Conservation (phyloP, 768 basidiomycete genomes). For the Amanita polypyramis region DNA sequence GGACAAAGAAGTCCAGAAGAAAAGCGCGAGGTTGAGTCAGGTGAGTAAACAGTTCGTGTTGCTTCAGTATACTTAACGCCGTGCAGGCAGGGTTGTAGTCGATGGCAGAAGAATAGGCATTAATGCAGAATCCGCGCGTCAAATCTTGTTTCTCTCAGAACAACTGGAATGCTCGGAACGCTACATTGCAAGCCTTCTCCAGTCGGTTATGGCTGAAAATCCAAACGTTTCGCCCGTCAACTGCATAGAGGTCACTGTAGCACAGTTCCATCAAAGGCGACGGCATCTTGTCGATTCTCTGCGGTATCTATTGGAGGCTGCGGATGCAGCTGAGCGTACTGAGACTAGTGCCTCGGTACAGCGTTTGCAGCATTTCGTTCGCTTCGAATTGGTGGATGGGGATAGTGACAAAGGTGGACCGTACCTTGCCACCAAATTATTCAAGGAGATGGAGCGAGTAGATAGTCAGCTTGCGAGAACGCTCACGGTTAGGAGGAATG, state of each 20-base stretch:
- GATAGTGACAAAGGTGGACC: slow-evolving; percentile 23
- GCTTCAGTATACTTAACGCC: slow-evolving; percentile 1
- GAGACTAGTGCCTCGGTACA: slow-evolving; percentile 37
- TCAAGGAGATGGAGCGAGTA: slow-evolving; percentile 53
- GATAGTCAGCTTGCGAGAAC: slow-evolving; percentile 42
- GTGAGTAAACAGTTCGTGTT: slow-evolving; percentile 21
- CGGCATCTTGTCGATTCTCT: slow-evolving; percentile 64
- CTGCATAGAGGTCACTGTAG: slow-evolving; percentile 54
- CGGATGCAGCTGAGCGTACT: slow-evolving; percentile 34
- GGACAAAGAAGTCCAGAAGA: slow-evolving; percentile 53
- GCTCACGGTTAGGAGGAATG: slow-evolving; percentile 50
- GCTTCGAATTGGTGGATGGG: slow-evolving; percentile 39
- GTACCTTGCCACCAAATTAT: slow-evolving; percentile 42
- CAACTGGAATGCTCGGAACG: slow-evolving; percentile 79
- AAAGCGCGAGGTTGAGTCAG: slow-evolving; percentile 61
- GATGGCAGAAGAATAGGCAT: slow-evolving; percentile 61
- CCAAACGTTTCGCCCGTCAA: slow-evolving; percentile 51
- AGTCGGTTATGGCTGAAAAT: slow-evolving; percentile 49
- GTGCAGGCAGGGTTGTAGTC: slow-evolving; percentile 52
- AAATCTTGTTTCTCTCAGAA: slow-evolving; percentile 69
- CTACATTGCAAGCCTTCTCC: slow-evolving; percentile 60
- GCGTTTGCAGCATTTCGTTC: slow-evolving; percentile 45
- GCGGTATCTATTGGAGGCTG: slow-evolving; percentile 55
- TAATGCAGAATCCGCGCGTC: slow-evolving; percentile 71
- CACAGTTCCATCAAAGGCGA: slow-evolving; percentile 60